Evolutionary conservation across 345 rosid species (phyloP), one percentile per base, ranked within the genome.

Genomic region (Chamaenerion angustifolium): DNA sequence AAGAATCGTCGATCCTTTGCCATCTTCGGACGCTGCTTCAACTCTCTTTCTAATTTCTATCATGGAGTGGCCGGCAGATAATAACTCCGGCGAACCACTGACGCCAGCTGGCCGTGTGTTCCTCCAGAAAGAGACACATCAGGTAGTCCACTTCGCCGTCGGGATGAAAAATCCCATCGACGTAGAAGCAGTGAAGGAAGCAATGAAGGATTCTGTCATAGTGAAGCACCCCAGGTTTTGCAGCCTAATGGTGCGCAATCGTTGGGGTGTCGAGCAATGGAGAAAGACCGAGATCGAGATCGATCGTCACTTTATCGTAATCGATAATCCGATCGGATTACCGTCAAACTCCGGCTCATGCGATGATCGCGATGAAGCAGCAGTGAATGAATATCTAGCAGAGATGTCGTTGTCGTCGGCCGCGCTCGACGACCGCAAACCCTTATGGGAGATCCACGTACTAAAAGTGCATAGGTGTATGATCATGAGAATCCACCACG

Each of bases 31-130:
- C n/a, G n/a, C n/a, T n/a, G n/a, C n/a, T n/a, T n/a, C n/a, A n/a
- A n/a, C n/a, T n/a, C n/a, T n/a, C n/a, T n/a, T n/a, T n/a, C n/a
- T n/a, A n/a, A n/a, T n/a, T n/a, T n/a, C n/a, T n/a, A n/a, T n/a
- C 37, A 31, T 31, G 37, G 37, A 31, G 37, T 31, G 10, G 7
- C 7, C 37, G 10, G 5, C 6, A 7, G 23, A 40, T 43, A 54
- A 40, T 43, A 54, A 66, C 19, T 13, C 46, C 46, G 72, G 56
- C 57, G 77, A 81, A 63, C 82, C 85, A 0, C 25, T 78, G 25
- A 71, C 85, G 3, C 90, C 81, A 1, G 69, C 65, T 1, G 85
- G 85, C 21, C 58, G 90, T 12, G 55, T 78, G 23, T 74, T 82
- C 57, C 66, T 78, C 52, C 76, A 49, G 63, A 74, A 79, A 2